A percentile compares a stretch with the other conserved stretches of the same genome.
Evolutionary conservation across 768 basidiomycete species (phyloP).

Genomic region (Auricularia auricula-judae): DNA sequence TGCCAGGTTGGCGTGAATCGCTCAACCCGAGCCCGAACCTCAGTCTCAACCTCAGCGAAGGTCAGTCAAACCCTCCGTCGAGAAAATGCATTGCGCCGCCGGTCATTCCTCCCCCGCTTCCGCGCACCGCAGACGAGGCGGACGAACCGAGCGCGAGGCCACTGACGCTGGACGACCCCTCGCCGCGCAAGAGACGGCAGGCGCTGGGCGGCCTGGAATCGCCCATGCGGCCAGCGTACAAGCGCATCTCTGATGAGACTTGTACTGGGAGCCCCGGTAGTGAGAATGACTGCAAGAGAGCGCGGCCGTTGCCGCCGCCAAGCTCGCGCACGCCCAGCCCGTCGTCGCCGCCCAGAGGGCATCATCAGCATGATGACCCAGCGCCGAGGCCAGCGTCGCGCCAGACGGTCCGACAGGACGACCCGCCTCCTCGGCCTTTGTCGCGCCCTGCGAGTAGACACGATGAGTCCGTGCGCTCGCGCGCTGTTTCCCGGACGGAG

Average conservation of each 20-base stretch:
- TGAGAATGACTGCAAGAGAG: background rate
- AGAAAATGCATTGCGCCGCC: background rate
- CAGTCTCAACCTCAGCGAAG: background rate
- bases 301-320: background rate
- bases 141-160: background rate
- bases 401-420: too few species aligned
- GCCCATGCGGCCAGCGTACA: background rate
- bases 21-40: background rate
- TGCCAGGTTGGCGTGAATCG: background rate
- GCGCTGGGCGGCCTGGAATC: background rate
- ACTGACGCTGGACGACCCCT: background rate
- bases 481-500: background rate
- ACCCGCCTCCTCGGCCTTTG: background rate
- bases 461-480: background rate
- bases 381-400: background rate
- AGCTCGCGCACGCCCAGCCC: background rate
- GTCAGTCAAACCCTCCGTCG: background rate
- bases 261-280: background rate
- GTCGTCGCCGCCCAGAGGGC: background rate
- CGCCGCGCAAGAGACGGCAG: background rate
- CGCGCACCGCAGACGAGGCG: background rate
- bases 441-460: background rate
- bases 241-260: background rate
- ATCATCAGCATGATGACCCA: too few species aligned
- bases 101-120: background rate